Percentiles rank a stretch among this genome's conserved stretches.
These are phyloP conservation scores for Hortiboletus campestris DNA, from an alignment of 768 basidiomycete species.

Conservation along the genomic window DNA sequence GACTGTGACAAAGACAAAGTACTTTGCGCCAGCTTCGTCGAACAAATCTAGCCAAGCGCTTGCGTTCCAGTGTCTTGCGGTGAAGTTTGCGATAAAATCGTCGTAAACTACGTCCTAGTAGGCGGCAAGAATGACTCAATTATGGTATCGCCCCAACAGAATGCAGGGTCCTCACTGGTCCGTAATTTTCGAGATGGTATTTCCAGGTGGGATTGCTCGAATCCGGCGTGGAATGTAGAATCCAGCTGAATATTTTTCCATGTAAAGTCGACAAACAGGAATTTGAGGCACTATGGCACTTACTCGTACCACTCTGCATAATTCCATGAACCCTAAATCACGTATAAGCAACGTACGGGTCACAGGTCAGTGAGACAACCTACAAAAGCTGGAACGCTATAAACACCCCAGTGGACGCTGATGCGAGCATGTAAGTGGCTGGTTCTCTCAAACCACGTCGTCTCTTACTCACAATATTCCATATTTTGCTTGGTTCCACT, in stretches of 20 bases:
- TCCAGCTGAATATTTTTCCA: constrained; percentile 30
- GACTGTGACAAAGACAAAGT: constrained; percentile 57
- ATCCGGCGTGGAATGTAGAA: constrained; percentile 37
- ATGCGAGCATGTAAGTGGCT: background rate
- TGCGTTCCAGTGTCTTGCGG: constrained; percentile 51
- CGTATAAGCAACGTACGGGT: background rate
- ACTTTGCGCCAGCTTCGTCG: constrained; percentile 56
- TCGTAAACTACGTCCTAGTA: constrained; percentile 52
- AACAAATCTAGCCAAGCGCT: constrained; percentile 55
- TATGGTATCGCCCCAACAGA: background rate
- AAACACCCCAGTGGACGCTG: constrained; percentile 52
- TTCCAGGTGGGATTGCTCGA: constrained; percentile 42
- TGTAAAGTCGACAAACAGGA: background rate
- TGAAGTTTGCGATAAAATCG: constrained; percentile 56
- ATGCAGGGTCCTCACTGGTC: constrained; percentile 29
- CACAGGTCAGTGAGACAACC: background rate
- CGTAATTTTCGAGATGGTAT: constrained; percentile 51
- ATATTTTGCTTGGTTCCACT: constrained; percentile 54
- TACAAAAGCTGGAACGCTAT: constrained; percentile 46
- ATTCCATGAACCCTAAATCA: constrained; percentile 35
- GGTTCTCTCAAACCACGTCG: background rate
- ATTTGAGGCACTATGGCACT: constrained; percentile 13
- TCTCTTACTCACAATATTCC: constrained; percentile 49
- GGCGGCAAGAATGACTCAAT: background rate
- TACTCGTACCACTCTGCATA: constrained; percentile 62